Base-by-base conservation (phyloP, 2,329 filamentous ascomycete species). In the Apiospora marii region DNA sequence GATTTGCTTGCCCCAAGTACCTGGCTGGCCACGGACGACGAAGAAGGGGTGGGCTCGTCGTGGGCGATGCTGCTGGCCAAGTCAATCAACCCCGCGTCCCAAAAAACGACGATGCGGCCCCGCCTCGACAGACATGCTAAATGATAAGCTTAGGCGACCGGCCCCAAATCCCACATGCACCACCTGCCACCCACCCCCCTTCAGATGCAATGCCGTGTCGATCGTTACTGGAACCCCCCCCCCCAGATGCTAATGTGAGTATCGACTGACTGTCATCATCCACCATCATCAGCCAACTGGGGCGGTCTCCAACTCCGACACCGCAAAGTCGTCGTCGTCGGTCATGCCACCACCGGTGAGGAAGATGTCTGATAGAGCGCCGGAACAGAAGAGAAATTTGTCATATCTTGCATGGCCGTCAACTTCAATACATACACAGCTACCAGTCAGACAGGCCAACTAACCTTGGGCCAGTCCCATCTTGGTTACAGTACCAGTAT, bases 301-400 rank as follows among this genome's bases (percentile, higher is more conserved):
- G 53, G 53, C 53, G 53, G 53, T 34, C 34, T 64, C 58, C 30
- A 64, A 41, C 34, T 41, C 58, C 58, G 58, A 64, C 58, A 41
- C 34, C 58, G 58, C 58, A 64, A 64, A 16, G 37, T 24, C 30
- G 24, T 30, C 22, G 7, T 49, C 22, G 19, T 19, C 58, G 10
- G 58, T 64, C 58, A 64, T 41, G 58, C 34, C 58, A 61, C 34
- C 58, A 61, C 53, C 46, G 46, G 46, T n/a, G 30, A 37, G 2
- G 7, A 37, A 7, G 7, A 53, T 53, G 24, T 19, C 16, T 6
- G 16, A 37, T 61, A 19, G 16, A 22, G 53, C n/a, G 34, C 30
- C 10, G 24, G 51, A 16, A 16, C 3, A 53, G 22, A 41, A 2
- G 37, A 10, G 37, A 10, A 41, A 10, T 41, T 41, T 41, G 10